Percentiles rank a stretch among this genome's conserved stretches.
Evolutionary conservation across 2,329 filamentous ascomycete species (phyloP).

Genomic region (Karstenula rhodostoma): DNA sequence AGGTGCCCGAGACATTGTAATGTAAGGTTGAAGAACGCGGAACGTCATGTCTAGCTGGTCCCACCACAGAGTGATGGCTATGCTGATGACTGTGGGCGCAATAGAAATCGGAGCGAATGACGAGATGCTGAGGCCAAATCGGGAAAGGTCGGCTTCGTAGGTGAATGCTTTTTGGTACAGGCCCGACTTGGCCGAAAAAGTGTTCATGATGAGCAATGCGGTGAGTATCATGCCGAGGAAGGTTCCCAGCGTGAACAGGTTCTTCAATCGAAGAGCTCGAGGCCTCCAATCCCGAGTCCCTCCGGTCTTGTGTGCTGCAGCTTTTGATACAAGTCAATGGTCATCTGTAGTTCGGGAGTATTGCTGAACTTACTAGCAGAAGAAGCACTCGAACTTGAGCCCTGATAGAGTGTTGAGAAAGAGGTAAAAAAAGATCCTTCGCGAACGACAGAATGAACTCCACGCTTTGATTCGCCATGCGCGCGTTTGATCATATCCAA

Average conservation of each 20-base stretch:
- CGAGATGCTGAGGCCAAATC: conserved; percentile 21
- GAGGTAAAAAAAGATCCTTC: conserved; percentile 22
- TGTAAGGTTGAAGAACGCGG: conserved; percentile 30
- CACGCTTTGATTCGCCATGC: conserved; percentile 16
- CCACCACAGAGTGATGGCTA: conserved; percentile 31
- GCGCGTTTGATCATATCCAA: conserved; percentile 17
- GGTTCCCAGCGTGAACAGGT: conserved; percentile 17
- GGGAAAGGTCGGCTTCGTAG: conserved; percentile 27
- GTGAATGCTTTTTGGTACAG: conserved; percentile 30
- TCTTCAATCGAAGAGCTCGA: conserved; percentile 18
- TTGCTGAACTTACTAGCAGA: conserved; percentile 7
- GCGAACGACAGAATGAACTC: conserved; percentile 13
- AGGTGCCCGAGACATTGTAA: conserved; percentile 26
- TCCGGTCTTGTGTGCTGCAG: conserved; percentile 5
- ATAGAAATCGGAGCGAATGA: conserved; percentile 33
- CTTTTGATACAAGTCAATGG: neutral
- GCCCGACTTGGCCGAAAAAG: conserved; percentile 20
- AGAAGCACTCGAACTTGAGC: neutral
- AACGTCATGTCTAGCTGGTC: conserved; percentile 29
- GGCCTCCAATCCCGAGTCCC: conserved; percentile 23
- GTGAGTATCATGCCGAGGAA: conserved; percentile 18
- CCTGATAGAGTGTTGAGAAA: neutral
- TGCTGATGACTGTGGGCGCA: conserved; percentile 28
- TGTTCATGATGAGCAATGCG: conserved; percentile 20
- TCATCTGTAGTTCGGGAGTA: neutral